Evolutionary conservation across 805 yeast species (phyloP), one percentile per base, ranked within the genome.

Genomic region (Tetrapisispora phaffii): DNA sequence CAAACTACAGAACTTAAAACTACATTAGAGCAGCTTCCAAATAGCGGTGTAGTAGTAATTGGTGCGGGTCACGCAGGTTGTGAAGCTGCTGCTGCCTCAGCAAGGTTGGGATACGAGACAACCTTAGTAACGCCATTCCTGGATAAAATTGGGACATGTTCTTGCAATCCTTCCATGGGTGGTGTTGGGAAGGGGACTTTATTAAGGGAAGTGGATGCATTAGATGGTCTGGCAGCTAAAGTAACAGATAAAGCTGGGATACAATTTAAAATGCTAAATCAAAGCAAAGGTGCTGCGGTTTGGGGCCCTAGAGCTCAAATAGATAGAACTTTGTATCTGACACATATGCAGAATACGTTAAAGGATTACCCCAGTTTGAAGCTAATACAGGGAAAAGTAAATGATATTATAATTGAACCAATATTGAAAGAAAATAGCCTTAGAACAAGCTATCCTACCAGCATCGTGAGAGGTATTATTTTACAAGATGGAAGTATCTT

Each of bases 51-150:
- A 0, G 74, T 90, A 1, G 90, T 93, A 4, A 78, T 93, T 19
- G 99, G 99, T 4, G 99, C 95, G 12, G 99, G 99, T 0, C 99
- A 93, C 68, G 98, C 98, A 31, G 99, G 99, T 12, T 82, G 95
- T 54, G 99, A 93, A 64, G 98, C 99, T 0, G 93, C 96, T 2
- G 73, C 96, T 0, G 97, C 90, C 0, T 72, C 96, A 1, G 95
- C 97, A 0, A 71, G 99, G 50, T 59, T 85, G 1, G 97, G 97
- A 0, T 74, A 82, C 1, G 49, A 58, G 3, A 59, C 65, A 3
- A 42, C 55, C 2, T 68, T 93, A 23, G 71, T 93, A 1, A 89
- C 98, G 0, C 97, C 96, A 1, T 74, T 71, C 39, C 57, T 78
- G 29, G 60, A 70, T 24, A 85, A 86, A 57, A 80, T 93, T 13